Base-by-base conservation (phyloP, 345 rosid species). In the Microcos paniculata region DNA sequence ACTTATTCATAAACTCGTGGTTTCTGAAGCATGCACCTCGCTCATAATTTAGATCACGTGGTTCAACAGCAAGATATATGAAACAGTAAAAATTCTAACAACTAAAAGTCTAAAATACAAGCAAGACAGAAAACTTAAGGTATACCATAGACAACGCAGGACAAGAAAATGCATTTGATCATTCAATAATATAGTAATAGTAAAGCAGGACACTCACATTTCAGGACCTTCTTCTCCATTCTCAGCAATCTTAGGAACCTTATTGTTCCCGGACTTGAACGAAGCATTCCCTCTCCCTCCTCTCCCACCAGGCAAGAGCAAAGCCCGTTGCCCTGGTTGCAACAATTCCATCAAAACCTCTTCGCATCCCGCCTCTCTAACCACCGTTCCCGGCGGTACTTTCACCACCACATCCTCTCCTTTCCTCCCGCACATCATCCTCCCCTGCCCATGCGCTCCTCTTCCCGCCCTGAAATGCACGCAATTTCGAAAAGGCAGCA, bases 271-370 rank as follows among this genome's bases (percentile, higher is more conserved):
- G 0, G 90, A 83, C 82, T 91, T 95, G 76, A 93, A 95, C 1
- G 99, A 89, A 21, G 94, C 92, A 82, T 95, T 95, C 74, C 98
- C 99, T 87, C 98, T 81, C 16, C 99, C 98, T 57, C 99, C 99
- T 86, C 96, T 87, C 24, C 97, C 97, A 48, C 99, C 99, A 16
- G 96, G 96, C 79, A 95, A 79, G 80, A 93, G 31, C 85, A 95
- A 79, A 0, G 98, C 99, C 76, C 82, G 82, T 77, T 93, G 94
- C 30, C 98, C 98, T 8, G 96, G 93, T 76, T 85, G 16, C 85
- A 93, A 53, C 87, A 95, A 74, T 83, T 93, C 99, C 87, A 93
- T 66, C 85, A 95, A 82, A 78, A 93, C 94, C 63, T 91, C 96
- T 71, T 88, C 92, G 45, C 74, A 85, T 53, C 86, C 94, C 0